Percentiles rank a stretch among this genome's conserved stretches.
These are phyloP conservation scores for Aspergillaceae sp. DNA, from an alignment of 2,329 filamentous ascomycete genomes.

Conservation along the genomic window DNA sequence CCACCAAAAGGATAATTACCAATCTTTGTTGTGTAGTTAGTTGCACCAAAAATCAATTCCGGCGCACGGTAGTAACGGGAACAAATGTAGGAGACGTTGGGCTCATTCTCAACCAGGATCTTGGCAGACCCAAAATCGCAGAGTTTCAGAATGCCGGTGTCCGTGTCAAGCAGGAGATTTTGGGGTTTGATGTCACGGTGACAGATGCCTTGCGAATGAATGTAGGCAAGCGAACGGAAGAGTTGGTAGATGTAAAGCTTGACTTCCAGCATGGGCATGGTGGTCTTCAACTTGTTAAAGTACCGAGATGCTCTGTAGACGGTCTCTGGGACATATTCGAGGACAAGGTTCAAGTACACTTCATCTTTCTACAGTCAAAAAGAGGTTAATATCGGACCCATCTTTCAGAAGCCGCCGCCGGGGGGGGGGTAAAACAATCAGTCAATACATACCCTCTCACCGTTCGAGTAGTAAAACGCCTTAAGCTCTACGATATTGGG, in stretches of 20 bases:
- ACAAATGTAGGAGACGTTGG: slow-evolving; percentile 99
- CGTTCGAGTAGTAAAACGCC: slow-evolving; percentile 99
- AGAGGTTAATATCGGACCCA: not conserved
- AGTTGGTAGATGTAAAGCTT: slow-evolving; percentile 99
- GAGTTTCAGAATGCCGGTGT: slow-evolving; percentile 85
- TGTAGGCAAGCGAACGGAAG: slow-evolving; percentile 95
- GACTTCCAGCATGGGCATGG: slow-evolving; percentile 96
- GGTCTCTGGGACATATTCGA: slow-evolving; percentile 96
- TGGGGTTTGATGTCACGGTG: slow-evolving; percentile 99
- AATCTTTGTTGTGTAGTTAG: slow-evolving; percentile 99
- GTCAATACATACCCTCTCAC: slow-evolving; percentile 67
- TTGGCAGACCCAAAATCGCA: slow-evolving; percentile 99
- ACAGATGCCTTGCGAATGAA: slow-evolving; percentile 98
- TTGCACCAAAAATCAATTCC: slow-evolving; percentile 96
- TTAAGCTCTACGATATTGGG: slow-evolving; percentile 98
- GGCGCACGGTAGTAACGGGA: slow-evolving; percentile 97
- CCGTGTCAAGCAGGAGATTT: slow-evolving; percentile 87
- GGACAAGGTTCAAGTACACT: slow-evolving; percentile 95
- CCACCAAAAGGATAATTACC: slow-evolving; percentile 51
- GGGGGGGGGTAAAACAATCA: not conserved
- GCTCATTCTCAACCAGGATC: slow-evolving; percentile 96
- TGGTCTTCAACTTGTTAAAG: slow-evolving; percentile 99
- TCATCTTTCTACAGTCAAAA: slow-evolving; percentile 69
- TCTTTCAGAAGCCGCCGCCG: no score
- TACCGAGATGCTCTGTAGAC: slow-evolving; percentile 96